Evolutionary conservation across 1,284 basidiomycete genomes (phyloP).

Genomic region (Malassezia pachydermatis): DNA sequence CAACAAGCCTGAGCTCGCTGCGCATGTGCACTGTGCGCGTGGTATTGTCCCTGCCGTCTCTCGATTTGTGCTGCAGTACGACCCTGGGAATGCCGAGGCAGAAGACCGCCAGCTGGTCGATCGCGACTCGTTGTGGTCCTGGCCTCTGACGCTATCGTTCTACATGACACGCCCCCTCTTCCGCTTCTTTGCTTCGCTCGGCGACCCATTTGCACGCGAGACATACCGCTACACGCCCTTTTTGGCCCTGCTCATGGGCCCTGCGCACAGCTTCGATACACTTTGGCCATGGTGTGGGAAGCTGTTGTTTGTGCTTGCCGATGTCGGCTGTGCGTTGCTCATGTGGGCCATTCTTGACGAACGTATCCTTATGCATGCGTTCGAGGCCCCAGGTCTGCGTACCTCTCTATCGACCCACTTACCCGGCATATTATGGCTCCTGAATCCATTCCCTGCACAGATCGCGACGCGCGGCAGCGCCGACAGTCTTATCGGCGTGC

Average conservation of each 20-base stretch:
- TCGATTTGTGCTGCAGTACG: constrained; percentile 54
- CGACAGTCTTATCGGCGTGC: constrained; percentile 71
- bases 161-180: constrained; percentile 27
- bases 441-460: constrained; percentile 88
- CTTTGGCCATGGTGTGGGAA: constrained; percentile 64
- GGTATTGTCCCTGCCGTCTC: constrained; percentile 31
- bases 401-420: constrained; percentile 20
- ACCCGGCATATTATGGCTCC: constrained; percentile 60
- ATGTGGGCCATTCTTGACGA: constrained; percentile 59
- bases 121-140: background rate
- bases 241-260: constrained; percentile 68
- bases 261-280: constrained; percentile 57
- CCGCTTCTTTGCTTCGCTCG: constrained; percentile 27
- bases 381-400: background rate
- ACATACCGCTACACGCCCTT: constrained; percentile 96
- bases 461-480: constrained; percentile 94
- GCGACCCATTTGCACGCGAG: constrained; percentile 77
- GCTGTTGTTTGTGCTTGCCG: constrained; percentile 73
- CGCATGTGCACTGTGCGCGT: constrained; percentile 28
- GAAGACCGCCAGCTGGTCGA: background rate
- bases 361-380: constrained; percentile 4
- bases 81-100: constrained; percentile 12
- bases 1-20: constrained; percentile 16
- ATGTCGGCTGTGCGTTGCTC: constrained; percentile 68
- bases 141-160: constrained; percentile 12